phyloP scores from a whole-genome alignment of 1,284 basidiomycete species.

The Lentinula novae-zelandiae region DNA sequence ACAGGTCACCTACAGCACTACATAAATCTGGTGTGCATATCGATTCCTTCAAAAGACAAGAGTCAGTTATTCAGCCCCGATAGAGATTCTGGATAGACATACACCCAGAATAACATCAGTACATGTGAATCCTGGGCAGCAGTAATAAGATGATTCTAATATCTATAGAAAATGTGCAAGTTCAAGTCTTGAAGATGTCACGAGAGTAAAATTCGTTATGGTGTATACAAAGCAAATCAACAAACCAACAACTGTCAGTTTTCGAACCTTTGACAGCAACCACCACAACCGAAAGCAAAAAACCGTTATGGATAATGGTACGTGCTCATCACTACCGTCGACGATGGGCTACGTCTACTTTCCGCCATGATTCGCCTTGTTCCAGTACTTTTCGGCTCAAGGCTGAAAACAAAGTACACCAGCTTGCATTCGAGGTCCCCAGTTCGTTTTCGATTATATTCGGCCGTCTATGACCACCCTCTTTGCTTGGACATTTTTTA shows the following conservation, averaged over 20 bases:
- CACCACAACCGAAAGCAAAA: neutral
- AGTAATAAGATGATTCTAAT: no score
- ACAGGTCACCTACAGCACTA: no score
- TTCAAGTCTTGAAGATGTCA: no score
- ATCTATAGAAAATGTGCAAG: no score
- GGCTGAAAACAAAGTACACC: constrained; percentile 23
- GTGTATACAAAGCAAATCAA: neutral
- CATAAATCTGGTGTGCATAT: no score
- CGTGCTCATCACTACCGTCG: constrained; percentile 60
- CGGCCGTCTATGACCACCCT: constrained; percentile 8
- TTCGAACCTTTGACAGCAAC: neutral
- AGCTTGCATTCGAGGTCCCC: constrained; percentile 1
- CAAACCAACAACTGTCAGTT: neutral
- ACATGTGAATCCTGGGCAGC: no score
- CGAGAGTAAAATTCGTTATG: no score
- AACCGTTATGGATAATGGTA: constrained; percentile 76
- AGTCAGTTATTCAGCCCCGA: no score
- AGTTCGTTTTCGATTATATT: constrained; percentile 6
- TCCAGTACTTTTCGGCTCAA: constrained; percentile 26
- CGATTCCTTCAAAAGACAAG: no score
- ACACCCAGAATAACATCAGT: no score
- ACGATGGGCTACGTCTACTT: constrained; percentile 34
- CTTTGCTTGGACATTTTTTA: constrained; percentile 4
- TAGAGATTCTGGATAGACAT: no score
- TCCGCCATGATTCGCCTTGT: constrained; percentile 31